Evolutionary conservation across 495 filamentous ascomycete genomes (phyloP).

Genomic region (Oleoguttula mirabilis): DNA sequence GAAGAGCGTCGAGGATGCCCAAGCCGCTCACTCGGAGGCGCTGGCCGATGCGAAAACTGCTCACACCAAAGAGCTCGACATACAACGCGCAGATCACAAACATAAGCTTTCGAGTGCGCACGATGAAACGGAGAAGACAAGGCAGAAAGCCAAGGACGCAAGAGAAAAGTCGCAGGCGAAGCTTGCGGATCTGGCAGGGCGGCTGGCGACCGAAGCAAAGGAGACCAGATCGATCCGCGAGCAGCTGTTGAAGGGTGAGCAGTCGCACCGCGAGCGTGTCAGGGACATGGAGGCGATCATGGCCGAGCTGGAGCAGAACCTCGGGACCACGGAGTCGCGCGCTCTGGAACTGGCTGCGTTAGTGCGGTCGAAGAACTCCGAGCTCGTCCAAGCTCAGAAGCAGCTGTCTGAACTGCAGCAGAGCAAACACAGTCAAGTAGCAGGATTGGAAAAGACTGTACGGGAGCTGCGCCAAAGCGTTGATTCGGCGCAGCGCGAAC

Average conservation of each 20-base stretch:
- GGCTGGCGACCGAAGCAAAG: conserved; percentile 6
- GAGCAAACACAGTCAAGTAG: no score
- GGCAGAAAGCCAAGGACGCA: background rate
- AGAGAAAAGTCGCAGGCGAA: conserved; percentile 10
- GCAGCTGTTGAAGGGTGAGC: conserved; percentile 5
- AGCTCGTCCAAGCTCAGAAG: conserved; percentile 32
- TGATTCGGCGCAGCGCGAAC: no score
- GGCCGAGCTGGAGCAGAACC: conserved; percentile 2
- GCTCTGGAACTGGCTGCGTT: conserved; percentile 2
- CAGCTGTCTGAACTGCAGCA: conserved; percentile 48
- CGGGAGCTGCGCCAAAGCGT: no score
- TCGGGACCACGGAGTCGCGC: background rate
- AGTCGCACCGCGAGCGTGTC: conserved; percentile 6
- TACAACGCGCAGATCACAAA: no score
- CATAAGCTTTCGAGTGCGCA: no score
- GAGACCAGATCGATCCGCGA: background rate
- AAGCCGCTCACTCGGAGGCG: no score
- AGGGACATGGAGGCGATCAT: conserved; percentile 3
- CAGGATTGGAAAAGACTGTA: no score
- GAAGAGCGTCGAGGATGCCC: no score
- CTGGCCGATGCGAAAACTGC: no score
- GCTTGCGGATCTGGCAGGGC: conserved; percentile 11
- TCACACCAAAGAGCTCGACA: no score
- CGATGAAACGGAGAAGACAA: background rate
- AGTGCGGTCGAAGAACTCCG: conserved; percentile 28